Evolutionary conservation across 495 filamentous ascomycete species (phyloP).

Genomic region (Trichocladium uniseriatum): DNA sequence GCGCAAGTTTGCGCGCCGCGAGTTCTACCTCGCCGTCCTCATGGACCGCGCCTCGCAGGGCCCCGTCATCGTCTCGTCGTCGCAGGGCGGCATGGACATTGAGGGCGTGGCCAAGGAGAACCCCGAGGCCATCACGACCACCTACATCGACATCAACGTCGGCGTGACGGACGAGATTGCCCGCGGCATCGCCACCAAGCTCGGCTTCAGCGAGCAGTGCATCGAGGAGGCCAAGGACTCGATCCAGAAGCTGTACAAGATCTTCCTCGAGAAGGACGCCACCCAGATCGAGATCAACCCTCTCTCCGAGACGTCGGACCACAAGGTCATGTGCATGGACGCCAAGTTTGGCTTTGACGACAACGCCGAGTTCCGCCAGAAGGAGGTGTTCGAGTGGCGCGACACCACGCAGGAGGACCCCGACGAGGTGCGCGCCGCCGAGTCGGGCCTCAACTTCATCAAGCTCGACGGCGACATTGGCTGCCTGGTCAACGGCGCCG

Average conservation of each 20-base stretch:
- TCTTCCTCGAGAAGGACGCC: slow-evolving; percentile 96
- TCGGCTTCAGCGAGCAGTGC: slow-evolving; percentile 96
- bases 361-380: slow-evolving; percentile 96
- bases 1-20: slow-evolving; percentile 96
- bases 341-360: slow-evolving; percentile 97
- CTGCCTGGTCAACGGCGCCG: slow-evolving; percentile 97
- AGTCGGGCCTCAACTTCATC: slow-evolving; percentile 96
- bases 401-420: slow-evolving; percentile 92
- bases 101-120: slow-evolving; percentile 96
- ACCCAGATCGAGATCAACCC: slow-evolving; percentile 99
- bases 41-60: slow-evolving; percentile 92
- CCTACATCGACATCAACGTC: slow-evolving; percentile 82
- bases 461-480: slow-evolving; percentile 99
- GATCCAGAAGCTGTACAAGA: slow-evolving; percentile 97
- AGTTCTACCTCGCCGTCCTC: slow-evolving; percentile 96
- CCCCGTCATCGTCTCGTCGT: slow-evolving; percentile 93
- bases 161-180: slow-evolving; percentile 96
- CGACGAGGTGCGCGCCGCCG: slow-evolving; percentile 92
- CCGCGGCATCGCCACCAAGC: slow-evolving; percentile 74
- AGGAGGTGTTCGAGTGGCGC: slow-evolving; percentile 89
- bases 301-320: slow-evolving; percentile 90
- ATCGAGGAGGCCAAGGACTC: slow-evolving; percentile 87
- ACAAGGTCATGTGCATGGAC: slow-evolving; percentile 97
- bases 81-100: slow-evolving; percentile 98
- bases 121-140: slow-evolving; percentile 89